A percentile compares a stretch with the other conserved stretches of the same genome.
phyloP scores from a whole-genome alignment of 331 rosid genomes.

The Acacia pycnantha region DNA sequence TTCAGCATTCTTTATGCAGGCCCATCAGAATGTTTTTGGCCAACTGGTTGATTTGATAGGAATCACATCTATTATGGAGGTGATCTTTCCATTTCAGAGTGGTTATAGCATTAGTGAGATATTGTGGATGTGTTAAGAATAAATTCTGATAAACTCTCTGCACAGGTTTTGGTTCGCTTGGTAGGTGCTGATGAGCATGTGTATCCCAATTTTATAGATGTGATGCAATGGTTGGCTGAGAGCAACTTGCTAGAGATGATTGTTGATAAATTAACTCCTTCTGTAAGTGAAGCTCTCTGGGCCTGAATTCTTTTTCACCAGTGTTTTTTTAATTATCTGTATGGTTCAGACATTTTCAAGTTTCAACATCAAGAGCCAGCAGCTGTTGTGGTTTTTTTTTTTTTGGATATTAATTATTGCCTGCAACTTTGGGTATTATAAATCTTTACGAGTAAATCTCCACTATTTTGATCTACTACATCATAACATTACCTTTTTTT shows the following conservation, averaged over 20 bases:
- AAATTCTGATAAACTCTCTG: slow-evolving; percentile 31
- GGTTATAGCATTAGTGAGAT: slow-evolving; percentile 9
- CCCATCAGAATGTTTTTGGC: slow-evolving; percentile 76
- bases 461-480: not conserved
- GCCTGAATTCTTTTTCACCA: slow-evolving; percentile 9
- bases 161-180: slow-evolving; percentile 88
- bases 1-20: slow-evolving; percentile 52
- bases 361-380: slow-evolving; percentile 17
- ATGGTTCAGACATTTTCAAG: slow-evolving; percentile 13
- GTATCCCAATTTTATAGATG: slow-evolving; percentile 91
- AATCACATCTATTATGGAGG: slow-evolving; percentile 98
- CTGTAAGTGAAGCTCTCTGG: slow-evolving; percentile 53
- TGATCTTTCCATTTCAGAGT: slow-evolving; percentile 25
- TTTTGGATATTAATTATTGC: not conserved
- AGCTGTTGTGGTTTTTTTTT: not conserved
- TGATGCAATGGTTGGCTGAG: slow-evolving; percentile 95
- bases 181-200: slow-evolving; percentile 92
- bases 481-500: not conserved
- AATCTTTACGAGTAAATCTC: not conserved
- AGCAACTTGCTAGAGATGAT: slow-evolving; percentile 96
- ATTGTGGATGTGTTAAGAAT: slow-evolving; percentile 1
- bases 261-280: slow-evolving; percentile 86
- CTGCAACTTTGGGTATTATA: not conserved
- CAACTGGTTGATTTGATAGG: slow-evolving; percentile 95
- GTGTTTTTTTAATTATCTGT: not conserved